These are phyloP conservation scores for Glaciozyma antarctica DNA, from an alignment of 768 basidiomycete genomes.

Conservation along the genomic window DNA sequence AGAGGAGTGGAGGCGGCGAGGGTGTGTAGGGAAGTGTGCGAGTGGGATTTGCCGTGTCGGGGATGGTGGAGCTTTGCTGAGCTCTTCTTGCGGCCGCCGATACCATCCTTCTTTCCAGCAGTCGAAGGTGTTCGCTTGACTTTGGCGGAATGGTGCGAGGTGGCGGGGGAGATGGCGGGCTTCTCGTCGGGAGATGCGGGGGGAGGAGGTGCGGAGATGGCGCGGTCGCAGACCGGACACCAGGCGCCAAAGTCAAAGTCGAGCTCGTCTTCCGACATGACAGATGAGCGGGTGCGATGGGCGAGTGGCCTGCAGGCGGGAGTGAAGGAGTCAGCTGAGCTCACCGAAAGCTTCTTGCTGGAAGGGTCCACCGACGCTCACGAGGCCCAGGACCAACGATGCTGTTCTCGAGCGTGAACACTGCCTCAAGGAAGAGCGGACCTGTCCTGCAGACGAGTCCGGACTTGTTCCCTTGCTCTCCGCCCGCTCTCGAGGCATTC, in stretches of 20 bases:
- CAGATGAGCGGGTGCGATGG: no score
- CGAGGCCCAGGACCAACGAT: no score
- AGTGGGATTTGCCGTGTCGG: conserved; percentile 1
- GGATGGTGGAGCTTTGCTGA: conserved; percentile 4
- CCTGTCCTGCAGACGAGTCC: no score
- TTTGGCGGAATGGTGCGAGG: conserved; percentile 2
- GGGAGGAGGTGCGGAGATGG: neutral
- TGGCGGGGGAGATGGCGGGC: neutral
- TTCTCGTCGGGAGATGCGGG: neutral
- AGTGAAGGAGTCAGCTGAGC: no score
- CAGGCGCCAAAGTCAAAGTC: conserved; percentile 20
- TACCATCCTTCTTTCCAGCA: neutral
- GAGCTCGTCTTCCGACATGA: conserved; percentile 7
- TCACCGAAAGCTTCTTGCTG: no score
- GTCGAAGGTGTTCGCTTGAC: neutral
- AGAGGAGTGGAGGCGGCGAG: conserved; percentile 3
- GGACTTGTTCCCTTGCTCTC: no score
- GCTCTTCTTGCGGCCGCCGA: conserved; percentile 20
- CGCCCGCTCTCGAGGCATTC: no score
- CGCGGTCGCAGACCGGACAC: conserved; percentile 26
- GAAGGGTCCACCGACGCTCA: no score
- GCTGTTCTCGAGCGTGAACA: no score
- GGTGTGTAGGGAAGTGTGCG: conserved; percentile 7
- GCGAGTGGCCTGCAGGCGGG: no score
- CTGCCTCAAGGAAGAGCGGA: no score